Evolutionary conservation across 768 basidiomycete genomes (phyloP).

Genomic region (Termitomyces sp.): DNA sequence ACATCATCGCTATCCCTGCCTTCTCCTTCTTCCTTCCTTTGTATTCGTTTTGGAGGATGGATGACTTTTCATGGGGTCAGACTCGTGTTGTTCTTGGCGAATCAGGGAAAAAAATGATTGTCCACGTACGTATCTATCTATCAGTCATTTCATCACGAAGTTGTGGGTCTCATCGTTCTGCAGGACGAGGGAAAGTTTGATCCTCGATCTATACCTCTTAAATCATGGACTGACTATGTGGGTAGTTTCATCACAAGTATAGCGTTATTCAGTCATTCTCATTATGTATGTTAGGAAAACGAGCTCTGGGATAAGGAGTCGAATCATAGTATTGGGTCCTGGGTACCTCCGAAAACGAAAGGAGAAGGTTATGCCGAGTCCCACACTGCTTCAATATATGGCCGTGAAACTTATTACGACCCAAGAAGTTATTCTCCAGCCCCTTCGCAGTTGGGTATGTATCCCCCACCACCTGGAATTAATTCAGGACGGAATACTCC

Average conservation of each 20-base stretch:
- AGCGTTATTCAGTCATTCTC: background rate
- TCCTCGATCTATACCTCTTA: conserved; percentile 86
- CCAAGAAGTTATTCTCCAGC: conserved; percentile 70
- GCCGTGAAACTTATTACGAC: conserved; percentile 85
- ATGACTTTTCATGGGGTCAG: conserved; percentile 95
- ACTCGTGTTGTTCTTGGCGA: conserved; percentile 93
- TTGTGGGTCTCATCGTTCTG: conserved; percentile 5
- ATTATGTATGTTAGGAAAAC: conserved; percentile 56
- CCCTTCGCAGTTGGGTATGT: conserved; percentile 60
- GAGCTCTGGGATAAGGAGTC: conserved; percentile 98
- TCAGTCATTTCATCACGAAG: background rate
- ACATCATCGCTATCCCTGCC: conserved; percentile 88
- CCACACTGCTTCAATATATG: conserved; percentile 75
- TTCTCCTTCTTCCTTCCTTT: conserved; percentile 93
- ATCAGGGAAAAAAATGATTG: conserved; percentile 90
- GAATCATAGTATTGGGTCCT: conserved; percentile 91
- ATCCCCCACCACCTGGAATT: conserved; percentile 62
- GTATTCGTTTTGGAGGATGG: conserved; percentile 98
- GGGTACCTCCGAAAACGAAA: conserved; percentile 77
- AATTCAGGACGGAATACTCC: conserved; percentile 78
- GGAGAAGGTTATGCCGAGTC: conserved; percentile 70
- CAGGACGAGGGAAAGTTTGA: conserved; percentile 99
- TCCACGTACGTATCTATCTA: conserved; percentile 65
- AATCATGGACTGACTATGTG: conserved; percentile 96
- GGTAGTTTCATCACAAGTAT: conserved; percentile 15